Percentiles rank a stretch among this genome's conserved stretches.
Conservation (phyloP, 805 yeast genomes). For the Candida nanaspora region DNA sequence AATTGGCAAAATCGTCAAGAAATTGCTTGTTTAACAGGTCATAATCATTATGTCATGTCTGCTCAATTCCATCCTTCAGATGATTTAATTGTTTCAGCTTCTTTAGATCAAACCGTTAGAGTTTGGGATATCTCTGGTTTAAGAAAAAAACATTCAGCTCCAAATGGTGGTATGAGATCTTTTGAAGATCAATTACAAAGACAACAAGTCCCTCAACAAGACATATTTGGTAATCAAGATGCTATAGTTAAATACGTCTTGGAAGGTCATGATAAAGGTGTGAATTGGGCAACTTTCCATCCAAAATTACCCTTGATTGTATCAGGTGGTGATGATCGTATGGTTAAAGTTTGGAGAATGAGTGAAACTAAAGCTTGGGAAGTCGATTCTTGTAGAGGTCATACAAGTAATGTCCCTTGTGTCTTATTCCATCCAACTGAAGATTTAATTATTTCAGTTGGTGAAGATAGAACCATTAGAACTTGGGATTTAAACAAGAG, state of each 20-base stretch:
- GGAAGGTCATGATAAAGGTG: conserved; percentile 98
- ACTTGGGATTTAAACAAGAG: conserved; percentile 96
- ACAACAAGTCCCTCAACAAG: conserved; percentile 76
- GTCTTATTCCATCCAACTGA: conserved; percentile 90
- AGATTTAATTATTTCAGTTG: conserved; percentile 85
- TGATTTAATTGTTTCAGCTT: conserved; percentile 90
- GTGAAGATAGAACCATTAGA: conserved; percentile 93
- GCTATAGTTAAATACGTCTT: conserved; percentile 92
- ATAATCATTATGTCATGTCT: conserved; percentile 96
- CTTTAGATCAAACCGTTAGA: conserved; percentile 96
- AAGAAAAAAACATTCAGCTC: conserved; percentile 90
- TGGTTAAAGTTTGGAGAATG: conserved; percentile 96
- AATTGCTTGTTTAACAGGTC: conserved; percentile 95
- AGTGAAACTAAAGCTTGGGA: conserved; percentile 98
- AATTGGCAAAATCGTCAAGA: conserved; percentile 99
- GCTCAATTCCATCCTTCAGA: conserved; percentile 97
- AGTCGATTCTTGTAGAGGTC: conserved; percentile 97
- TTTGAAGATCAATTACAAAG: conserved; percentile 45
- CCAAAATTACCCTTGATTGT: conserved; percentile 93
- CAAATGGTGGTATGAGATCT: conserved; percentile 31
- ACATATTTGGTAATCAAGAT: conserved; percentile 89
- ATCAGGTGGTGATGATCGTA: conserved; percentile 93
- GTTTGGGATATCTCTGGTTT: conserved; percentile 98
- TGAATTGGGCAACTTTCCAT: conserved; percentile 97
- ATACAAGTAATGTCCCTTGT: conserved; percentile 85